A percentile compares a stretch with the other conserved stretches of the same genome.
Evolutionary conservation across 1,284 basidiomycete species (phyloP).

Genomic region (Quambalaria eucalypti): DNA sequence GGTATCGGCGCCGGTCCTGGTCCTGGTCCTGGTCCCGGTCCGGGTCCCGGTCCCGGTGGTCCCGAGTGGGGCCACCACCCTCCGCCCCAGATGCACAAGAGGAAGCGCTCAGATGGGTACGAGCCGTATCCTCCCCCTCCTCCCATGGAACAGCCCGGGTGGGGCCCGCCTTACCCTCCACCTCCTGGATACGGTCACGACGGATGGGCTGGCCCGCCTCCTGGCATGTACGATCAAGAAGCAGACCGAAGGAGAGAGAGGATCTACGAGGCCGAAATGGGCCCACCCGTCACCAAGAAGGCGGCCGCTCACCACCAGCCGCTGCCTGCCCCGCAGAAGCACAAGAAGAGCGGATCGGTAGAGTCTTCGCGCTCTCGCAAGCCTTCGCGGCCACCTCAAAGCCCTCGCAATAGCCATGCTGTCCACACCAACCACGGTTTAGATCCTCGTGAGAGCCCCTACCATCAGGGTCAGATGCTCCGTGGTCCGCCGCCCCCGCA

Average conservation of each 20-base stretch:
- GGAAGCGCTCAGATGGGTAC: neutral
- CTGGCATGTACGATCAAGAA: neutral
- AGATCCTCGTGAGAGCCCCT: neutral
- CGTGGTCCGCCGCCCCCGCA: no score
- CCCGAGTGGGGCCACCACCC: neutral
- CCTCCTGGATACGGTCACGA: neutral
- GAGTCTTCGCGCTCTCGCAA: neutral
- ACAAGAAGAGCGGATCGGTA: neutral
- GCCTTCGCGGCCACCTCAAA: neutral
- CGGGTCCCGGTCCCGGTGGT: no score
- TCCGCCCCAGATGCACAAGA: no score
- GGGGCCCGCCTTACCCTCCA: neutral
- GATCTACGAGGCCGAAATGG: neutral
- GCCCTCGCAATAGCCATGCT: neutral
- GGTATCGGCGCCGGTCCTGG: no score
- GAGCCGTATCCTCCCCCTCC: neutral
- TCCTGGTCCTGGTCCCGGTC: no score
- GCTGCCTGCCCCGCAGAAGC: neutral
- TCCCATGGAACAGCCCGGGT: no score
- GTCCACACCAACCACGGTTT: neutral
- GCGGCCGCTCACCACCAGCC: neutral
- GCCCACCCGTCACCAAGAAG: neutral
- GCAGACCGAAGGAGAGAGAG: neutral
- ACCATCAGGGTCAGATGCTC: no score
- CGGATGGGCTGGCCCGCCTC: neutral